phyloP scores from a whole-genome alignment of 2,329 filamentous ascomycete genomes.

The Aspergillus costaricaensis region DNA sequence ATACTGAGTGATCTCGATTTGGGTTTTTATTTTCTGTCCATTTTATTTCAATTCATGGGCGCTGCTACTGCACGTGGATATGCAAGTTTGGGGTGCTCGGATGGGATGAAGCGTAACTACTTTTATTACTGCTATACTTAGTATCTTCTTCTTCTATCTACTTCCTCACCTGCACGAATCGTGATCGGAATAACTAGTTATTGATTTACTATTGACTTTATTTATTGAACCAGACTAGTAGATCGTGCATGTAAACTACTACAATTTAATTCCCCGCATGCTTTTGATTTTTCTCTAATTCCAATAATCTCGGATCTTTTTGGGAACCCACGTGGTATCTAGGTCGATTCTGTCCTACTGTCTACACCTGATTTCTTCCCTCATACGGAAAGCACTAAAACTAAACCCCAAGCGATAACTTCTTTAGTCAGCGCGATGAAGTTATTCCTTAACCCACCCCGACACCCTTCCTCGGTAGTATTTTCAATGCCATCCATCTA shows the following conservation, averaged over 20 bases:
- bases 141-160: not conserved
- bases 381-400: not conserved
- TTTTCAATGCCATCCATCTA: too few relatives aligned
- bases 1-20: slow-evolving; percentile 38
- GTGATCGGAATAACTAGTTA: not conserved
- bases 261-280: not conserved
- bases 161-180: not conserved
- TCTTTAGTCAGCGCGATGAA: too few relatives aligned
- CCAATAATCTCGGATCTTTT: not conserved
- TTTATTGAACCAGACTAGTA: not conserved
- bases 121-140: not conserved
- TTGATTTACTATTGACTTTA: not conserved
- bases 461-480: too few relatives aligned
- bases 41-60: slow-evolving; percentile 2
- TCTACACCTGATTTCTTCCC: not conserved
- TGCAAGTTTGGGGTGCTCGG: not conserved
- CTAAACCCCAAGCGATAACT: too few relatives aligned
- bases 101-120: slow-evolving; percentile 8
- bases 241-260: not conserved
- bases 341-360: not conserved
- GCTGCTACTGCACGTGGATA: slow-evolving; percentile 1
- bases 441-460: too few relatives aligned
- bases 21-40: slow-evolving; percentile 24
- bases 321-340: not conserved
- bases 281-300: not conserved